Evolutionary conservation across 2,329 filamentous ascomycete species (phyloP).

Genomic region (Cladosporium sp.): DNA sequence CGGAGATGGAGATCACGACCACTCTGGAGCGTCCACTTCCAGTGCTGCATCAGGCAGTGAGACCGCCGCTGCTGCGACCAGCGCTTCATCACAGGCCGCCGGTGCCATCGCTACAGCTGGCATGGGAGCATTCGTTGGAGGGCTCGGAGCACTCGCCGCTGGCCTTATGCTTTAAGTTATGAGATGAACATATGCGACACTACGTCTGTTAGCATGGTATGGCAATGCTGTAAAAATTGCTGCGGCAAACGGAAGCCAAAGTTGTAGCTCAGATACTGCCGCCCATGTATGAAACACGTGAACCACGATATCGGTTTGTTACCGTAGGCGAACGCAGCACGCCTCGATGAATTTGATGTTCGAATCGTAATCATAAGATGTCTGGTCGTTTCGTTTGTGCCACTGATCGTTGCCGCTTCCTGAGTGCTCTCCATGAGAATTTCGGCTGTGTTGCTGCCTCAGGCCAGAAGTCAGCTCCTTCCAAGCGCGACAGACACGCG

Average conservation of each 20-base stretch:
- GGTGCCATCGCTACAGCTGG: slow-evolving; percentile 13
- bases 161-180: slow-evolving; percentile 9
- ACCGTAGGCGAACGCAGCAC: background rate
- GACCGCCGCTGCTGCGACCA: slow-evolving; percentile 5
- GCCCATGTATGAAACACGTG: background rate
- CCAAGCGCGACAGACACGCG: background rate
- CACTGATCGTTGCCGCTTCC: background rate
- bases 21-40: slow-evolving; percentile 1
- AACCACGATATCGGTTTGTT: background rate
- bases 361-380: background rate
- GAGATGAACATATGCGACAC: background rate
- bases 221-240: background rate
- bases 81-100: background rate
- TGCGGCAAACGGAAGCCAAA: background rate
- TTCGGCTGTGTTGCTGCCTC: background rate
- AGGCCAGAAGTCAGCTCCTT: background rate
- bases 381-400: background rate
- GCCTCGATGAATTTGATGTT: background rate
- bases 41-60: slow-evolving; percentile 4
- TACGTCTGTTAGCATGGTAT: background rate
- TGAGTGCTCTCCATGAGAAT: background rate
- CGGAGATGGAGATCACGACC: background rate
- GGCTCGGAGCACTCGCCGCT: slow-evolving; percentile 14
- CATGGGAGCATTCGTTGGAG: slow-evolving; percentile 12
- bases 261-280: background rate